These are phyloP conservation scores for Daldinia caldariorum DNA, from an alignment of 495 filamentous ascomycete genomes.

Conservation along the genomic window DNA sequence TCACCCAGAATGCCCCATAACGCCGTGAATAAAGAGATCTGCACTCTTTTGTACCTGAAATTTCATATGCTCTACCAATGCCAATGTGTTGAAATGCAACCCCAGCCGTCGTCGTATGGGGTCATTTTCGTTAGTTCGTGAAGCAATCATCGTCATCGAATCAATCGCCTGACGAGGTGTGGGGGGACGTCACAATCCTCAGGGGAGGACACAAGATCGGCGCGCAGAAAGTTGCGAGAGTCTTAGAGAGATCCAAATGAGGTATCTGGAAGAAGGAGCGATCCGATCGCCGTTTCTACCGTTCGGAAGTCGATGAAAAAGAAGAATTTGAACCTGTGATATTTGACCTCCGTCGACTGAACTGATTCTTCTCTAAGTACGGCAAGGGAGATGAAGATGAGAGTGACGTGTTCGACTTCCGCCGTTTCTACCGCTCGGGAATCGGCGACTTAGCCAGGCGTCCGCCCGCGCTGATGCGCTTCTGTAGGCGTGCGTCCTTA, in stretches of 20 bases:
- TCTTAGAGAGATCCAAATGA: conserved; percentile 43
- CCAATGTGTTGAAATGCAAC: conserved; percentile 27
- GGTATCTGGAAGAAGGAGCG: conserved; percentile 48
- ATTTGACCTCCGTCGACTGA: conserved; percentile 44
- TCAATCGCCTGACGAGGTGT: conserved; percentile 37
- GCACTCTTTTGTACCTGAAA: conserved; percentile 26
- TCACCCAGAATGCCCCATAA: conserved; percentile 33
- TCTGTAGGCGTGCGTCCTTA: conserved; percentile 65
- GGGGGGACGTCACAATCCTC: conserved; percentile 28
- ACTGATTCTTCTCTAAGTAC: conserved; percentile 34
- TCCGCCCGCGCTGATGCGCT: conserved; percentile 70
- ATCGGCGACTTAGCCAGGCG: conserved; percentile 66
- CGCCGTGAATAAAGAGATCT: conserved; percentile 29
- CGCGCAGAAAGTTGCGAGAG: conserved; percentile 37
- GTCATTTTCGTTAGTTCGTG: conserved; percentile 40
- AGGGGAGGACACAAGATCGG: conserved; percentile 38
- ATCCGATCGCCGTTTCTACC: conserved; percentile 52
- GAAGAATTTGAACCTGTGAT: conserved; percentile 43
- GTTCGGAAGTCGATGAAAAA: conserved; percentile 47
- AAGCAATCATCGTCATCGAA: conserved; percentile 36
- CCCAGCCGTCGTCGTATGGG: conserved; percentile 30
- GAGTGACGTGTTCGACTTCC: conserved; percentile 45
- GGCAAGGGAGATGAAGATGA: conserved; percentile 39
- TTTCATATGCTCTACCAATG: conserved; percentile 35
- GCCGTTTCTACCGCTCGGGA: conserved; percentile 62